Evolutionary conservation across 805 yeast genomes (phyloP), one percentile per base, ranked within the genome.

Genomic region (Saturnispora sekii): DNA sequence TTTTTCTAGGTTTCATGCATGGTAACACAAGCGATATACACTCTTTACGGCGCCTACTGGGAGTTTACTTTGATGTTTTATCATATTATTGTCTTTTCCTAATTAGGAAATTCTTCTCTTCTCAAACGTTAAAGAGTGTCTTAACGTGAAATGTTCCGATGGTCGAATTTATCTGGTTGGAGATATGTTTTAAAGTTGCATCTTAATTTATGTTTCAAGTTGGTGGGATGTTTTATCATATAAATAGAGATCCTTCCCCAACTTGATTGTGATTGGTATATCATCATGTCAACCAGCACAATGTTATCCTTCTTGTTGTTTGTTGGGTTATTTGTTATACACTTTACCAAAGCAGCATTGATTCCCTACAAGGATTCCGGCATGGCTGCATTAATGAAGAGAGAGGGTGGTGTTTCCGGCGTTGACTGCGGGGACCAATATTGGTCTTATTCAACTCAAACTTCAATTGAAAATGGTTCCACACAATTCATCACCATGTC

Each of bases 401-500:
- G 41, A 38, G 41, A 29, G 11, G 41, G 33, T 29, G 21, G 8
- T 16, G 41, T 29, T 14, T 14, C 41, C 6, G 40, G 40, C 8
- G 34, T 38, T 38, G 28, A 32, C 1, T 38, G 41, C 26, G 41
- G 41, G 14, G 16, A 14, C 14, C 32, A 16, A 12, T 38, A 38
- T 16, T 38, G 41, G 41, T 38, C 41, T 29, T 38, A 29, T 30
- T 28, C 41, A 9, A 38, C 41, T 6, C 30, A 29, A 28, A 38
- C 41, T 2, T 17, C 12, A 5, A 33, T 38, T 28, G 11, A 26
- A 28, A 38, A 16, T 40, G 37, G 21, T 32, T n/a, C 37, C 7
- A 32, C 15, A 32, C 17, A 35, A 17, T 32, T 21, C 32, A n/a
- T 32, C 7, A 40, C 43, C 9, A 21, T 32, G 30, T 40, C 37